These are phyloP conservation scores for Marasmius sp. DNA, from an alignment of 1,284 basidiomycete species.

Conservation along the genomic window DNA sequence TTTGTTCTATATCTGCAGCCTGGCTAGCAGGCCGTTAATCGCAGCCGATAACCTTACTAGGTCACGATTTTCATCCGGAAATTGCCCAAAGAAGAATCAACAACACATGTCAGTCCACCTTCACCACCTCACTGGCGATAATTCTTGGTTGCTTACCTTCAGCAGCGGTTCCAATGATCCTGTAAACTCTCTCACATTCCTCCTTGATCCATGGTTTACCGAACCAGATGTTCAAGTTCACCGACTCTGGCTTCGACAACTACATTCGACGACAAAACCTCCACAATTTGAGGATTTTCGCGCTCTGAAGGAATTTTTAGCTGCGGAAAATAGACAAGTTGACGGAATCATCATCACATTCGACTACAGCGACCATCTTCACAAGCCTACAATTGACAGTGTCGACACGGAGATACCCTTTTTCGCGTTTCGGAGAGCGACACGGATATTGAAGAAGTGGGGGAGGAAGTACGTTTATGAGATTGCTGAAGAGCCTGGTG, in stretches of 20 bases:
- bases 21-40: too few relatives aligned
- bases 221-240: not conserved
- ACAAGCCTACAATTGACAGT: not conserved
- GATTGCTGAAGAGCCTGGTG: not conserved
- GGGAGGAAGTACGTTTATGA: not conserved
- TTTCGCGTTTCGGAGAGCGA: not conserved
- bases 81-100: too few relatives aligned
- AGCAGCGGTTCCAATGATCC: not conserved
- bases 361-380: not conserved
- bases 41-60: too few relatives aligned
- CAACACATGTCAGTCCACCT: not conserved
- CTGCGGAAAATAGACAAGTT: not conserved
- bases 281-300: not conserved
- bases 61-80: too few relatives aligned
- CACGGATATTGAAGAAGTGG: not conserved
- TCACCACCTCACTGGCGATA: not conserved
- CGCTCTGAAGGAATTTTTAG: not conserved
- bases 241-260: not conserved
- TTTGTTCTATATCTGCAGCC: too few relatives aligned
- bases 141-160: not conserved
- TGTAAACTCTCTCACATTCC: not conserved
- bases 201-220: constrained; percentile 1
- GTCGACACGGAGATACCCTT: not conserved
- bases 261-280: not conserved
- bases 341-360: not conserved